Evolutionary conservation across 108 stramenopile genomes (phyloP).

Genomic region (Craspedostauros australis): DNA sequence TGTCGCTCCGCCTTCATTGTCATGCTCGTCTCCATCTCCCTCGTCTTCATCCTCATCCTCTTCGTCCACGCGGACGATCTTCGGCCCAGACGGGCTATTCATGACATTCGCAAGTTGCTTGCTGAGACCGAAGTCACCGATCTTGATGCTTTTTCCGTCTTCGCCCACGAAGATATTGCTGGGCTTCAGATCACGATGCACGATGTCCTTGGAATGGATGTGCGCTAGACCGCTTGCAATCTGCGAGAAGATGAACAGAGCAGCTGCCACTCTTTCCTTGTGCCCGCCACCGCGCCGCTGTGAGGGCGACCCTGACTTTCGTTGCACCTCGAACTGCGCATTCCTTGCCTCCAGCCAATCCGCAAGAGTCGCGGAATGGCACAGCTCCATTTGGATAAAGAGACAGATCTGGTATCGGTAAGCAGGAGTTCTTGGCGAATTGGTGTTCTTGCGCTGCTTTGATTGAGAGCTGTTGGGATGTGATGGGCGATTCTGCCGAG

Average conservation of each 20-base stretch:
- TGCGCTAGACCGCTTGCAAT: constrained; percentile 66
- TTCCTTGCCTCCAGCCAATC: constrained; percentile 86
- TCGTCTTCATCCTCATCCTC: constrained; percentile 31
- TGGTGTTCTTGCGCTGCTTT: too few species aligned
- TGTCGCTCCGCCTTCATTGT: constrained; percentile 8
- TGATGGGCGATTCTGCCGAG: too few species aligned
- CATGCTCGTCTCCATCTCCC: constrained; percentile 9
- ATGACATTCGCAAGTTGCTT: constrained; percentile 13
- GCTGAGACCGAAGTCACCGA: constrained; percentile 91
- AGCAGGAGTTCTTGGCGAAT: too few species aligned
- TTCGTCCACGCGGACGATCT: constrained; percentile 18
- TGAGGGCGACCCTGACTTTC: constrained; percentile 12
- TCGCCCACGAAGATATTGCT: constrained; percentile 75
- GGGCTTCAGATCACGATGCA: constrained; percentile 89
- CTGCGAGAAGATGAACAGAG: constrained; percentile 61
- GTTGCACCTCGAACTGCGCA: constrained; percentile 18
- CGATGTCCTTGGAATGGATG: constrained; percentile 71
- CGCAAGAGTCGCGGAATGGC: constrained; percentile 70
- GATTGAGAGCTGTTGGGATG: too few species aligned
- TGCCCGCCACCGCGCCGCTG: constrained; percentile 30
- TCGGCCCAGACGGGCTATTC: background rate
- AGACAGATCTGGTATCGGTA: constrained; percentile 83
- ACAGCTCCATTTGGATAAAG: constrained; percentile 93
- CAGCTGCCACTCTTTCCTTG: constrained; percentile 34
- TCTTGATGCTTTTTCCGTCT: constrained; percentile 65